Base-by-base conservation (phyloP, 305 asterid species). In the Plantago lanceolata region DNA sequence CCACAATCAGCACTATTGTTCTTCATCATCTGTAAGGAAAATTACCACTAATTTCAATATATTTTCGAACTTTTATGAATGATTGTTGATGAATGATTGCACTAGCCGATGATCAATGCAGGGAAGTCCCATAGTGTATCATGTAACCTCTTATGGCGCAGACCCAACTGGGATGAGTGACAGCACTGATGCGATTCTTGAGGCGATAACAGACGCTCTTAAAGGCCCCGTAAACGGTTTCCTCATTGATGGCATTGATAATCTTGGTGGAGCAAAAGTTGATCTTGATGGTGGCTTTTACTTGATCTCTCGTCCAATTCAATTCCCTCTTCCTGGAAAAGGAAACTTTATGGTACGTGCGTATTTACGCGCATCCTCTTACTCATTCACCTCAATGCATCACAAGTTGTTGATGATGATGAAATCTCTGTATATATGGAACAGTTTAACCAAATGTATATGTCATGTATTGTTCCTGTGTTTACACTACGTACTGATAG, bases 81-180 rank as follows among this genome's bases (percentile, higher is more conserved):
- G n/a, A n/a, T n/a, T n/a, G n/a, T n/a, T n/a, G n/a, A n/a, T n/a
- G n/a, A n/a, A n/a, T n/a, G n/a, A n/a, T n/a, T n/a, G n/a, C n/a
- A n/a, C n/a, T n/a, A n/a, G n/a, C n/a, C n/a, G n/a, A n/a, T n/a
- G n/a, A n/a, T n/a, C n/a, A n/a, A n/a, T n/a, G n/a, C n/a, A n/a
- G n/a, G n/a, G n/a, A n/a, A n/a, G n/a, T n/a, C n/a, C n/a, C n/a
- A n/a, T n/a, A 8, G 79, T 84, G 1, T 93, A 85, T 58, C 87
- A 76, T 14, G 89, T 86, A 63, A 81, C 88, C 13, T 71, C 92
- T 11, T 93, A 89, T 29, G 97, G 97, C 2, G 98, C 95, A 4
- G 98, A 93, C 81, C 97, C 98, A n/a, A 82, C 88, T 0, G 96
- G 96, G 17, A 15, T 17, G 0, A n/a, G n/a, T n/a, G 96, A 93